Evolutionary conservation across 139 green algal genomes (phyloP), one percentile per base, ranked within the genome.

Genomic region (Chlorella sp.): DNA sequence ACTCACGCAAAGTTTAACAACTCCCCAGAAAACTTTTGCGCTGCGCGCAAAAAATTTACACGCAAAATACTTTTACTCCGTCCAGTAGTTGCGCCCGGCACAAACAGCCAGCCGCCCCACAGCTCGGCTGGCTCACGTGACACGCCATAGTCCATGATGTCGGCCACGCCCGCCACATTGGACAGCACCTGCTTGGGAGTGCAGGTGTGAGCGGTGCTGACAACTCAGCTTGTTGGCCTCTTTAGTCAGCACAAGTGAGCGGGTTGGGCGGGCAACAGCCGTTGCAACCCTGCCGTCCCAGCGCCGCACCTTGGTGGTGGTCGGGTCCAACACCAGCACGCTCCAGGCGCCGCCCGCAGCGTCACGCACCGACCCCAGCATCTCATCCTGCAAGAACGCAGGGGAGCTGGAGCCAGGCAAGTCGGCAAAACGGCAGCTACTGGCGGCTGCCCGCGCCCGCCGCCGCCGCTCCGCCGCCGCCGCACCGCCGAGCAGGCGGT

Each of bases 321-420:
- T 69, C 2, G 81, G 60, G 70, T 98, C 95, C 79, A 98, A 83
- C 22, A 98, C 84, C 24, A 98, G 92, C 65, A 97, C 95, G 36
- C 91, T 92, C 95, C 95, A 98, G 0, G 93, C 88, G 14, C 87
- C 90, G 0, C 85, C 92, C 0, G 78, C 82, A 1, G 93, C 85
- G 24, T 86, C 83, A 30, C 83, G 75, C 32, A 96, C 90, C 40
- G 64, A 87, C 3, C 95, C 92, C 34, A 97, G 88, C 93, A 97
- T 94, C 32, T 97, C 94, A 43, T 88, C 83, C 89, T 92, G 87
- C 73, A 76, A 34, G 0, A 62, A 11, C 0, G 6, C 51, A 14
- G n/a, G 38, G 65, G 22, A 26, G 72, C n/a, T 44, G 16, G 67
- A 0, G 7, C n/a, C n/a, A 34, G n/a, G 16, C 65, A 26, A 22